Base-by-base conservation (phyloP, 768 basidiomycete genomes). In the Rhodotorula toruloides region DNA sequence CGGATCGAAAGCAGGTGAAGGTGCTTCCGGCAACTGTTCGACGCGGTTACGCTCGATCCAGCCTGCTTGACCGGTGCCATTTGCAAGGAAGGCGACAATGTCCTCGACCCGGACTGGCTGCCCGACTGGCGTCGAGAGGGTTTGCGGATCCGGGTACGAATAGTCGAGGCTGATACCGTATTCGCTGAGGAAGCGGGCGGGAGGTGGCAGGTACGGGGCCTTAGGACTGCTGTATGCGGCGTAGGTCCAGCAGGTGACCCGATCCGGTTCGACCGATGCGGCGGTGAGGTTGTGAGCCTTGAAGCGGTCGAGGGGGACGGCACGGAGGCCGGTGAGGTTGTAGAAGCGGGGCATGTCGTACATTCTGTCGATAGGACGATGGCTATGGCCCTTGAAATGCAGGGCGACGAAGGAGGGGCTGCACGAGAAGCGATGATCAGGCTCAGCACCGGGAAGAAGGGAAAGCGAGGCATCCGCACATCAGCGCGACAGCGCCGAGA, bases 321-420 rank as follows among this genome's bases (percentile, higher is more conserved):
- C 39, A 1, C 4, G n/a, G 16, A 40, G 14, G 37, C 8, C 25
- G 14, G 53, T 29, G 4, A 17, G 13, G 7, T 14, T 14, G 53
- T 40, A 40, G n/a, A 54, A 22, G 12, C 53, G 37, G 7, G 53
- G 53, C 19, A 54, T 16, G 27, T 54, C 53, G 53, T 54, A 54
- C n/a, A 54, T 14, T 22, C 25, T 36, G 53, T 54, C 17, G 53
- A 37, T 25, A 11, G 53, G 53, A 4, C 53, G 53, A 6, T n/a
- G 53, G n/a, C n/a, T n/a, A n/a, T 39, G 36, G n/a, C 53, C 53
- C n/a, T 6, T 39, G n/a, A 54, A 54, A 39, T 54, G 53, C n/a
- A 54, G 39, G 16, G 39, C 53, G 5, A 39, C 40, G 27, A 54
- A 39, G 14, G 53, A 39, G 27, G 53, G 53, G 53, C n/a, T n/a